Conservation (phyloP, 2,329 filamentous ascomycete genomes). For the Clonostachys rosea region DNA sequence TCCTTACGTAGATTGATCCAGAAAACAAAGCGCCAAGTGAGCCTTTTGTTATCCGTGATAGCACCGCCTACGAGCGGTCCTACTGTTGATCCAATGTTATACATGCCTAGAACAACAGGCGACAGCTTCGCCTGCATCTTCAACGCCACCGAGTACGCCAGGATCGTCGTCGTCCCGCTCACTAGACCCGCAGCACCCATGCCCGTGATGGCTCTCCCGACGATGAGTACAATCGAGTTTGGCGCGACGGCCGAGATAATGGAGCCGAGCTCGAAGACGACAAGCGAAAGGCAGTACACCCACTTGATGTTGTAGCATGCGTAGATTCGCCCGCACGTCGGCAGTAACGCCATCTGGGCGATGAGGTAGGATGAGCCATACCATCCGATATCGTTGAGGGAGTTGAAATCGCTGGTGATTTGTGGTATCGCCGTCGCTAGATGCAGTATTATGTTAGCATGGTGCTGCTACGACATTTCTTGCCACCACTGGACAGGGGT, state of each 20-base stretch:
- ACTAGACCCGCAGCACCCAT: conserved; percentile 37
- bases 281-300: conserved; percentile 7
- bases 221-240: conserved; percentile 20
- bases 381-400: conserved; percentile 55
- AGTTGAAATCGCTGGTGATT: conserved; percentile 47
- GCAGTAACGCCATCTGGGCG: conserved; percentile 48
- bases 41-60: conserved; percentile 15
- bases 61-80: conserved; percentile 12
- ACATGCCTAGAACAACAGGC: conserved; percentile 13
- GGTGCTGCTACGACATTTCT: too few relatives aligned
- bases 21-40: conserved; percentile 4
- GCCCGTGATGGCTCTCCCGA: conserved; percentile 25
- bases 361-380: conserved; percentile 56
- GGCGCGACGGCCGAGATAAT: conserved; percentile 19
- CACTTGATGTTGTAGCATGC: conserved; percentile 37
- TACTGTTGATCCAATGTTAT: conserved; percentile 28
- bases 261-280: conserved; percentile 16
- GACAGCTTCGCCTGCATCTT: conserved; percentile 38
- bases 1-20: conserved; percentile 15
- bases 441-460: not conserved
- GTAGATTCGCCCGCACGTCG: conserved; percentile 45
- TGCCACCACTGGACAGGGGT: too few relatives aligned
- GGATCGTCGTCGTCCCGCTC: conserved; percentile 40
- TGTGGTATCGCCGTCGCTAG: conserved; percentile 28
- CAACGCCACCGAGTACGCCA: not conserved